Evolutionary conservation across 1,139 yeast species (phyloP), one percentile per base, ranked within the genome.

Genomic region (Yamadazyma trypodendri): DNA sequence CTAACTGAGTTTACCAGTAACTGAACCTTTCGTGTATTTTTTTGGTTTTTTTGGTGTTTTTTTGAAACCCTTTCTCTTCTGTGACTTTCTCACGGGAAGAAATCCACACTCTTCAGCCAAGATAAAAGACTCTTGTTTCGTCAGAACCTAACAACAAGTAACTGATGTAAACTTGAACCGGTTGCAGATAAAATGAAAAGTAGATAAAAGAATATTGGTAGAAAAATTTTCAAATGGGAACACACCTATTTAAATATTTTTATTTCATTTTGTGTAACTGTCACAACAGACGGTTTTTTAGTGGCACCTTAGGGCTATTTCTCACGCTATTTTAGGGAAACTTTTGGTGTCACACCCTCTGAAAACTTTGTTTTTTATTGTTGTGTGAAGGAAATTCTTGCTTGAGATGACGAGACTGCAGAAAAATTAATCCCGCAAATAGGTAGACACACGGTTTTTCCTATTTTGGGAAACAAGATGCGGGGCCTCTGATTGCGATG

Each of bases 151-250:
- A 24, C 28, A 24, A 24, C 16, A 12, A 24, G 16, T 12, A n/a
- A 24, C 28, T 12, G 28, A 24, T 9, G 28, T 24, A 10, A 24
- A 24, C 28, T 24, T 24, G 28, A 14, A 24, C 15, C 16, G 28
- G 15, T 24, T 24, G 12, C 5, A 24, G 28, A 24, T 24, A 24
- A 24, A 24, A 24, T 24, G 28, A 24, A 24, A 24, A 24, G 28
- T 12, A 24, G 28, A 15, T 24, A 16, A 24, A 24, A 24, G 6
- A 24, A 24, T 12, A 14, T 5, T 5, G 10, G 12, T 9, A n/a
- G 28, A 24, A 24, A 24, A 24, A 24, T 24, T 24, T 24, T 24
- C 28, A 24, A 13, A 24, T 13, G 28, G 28, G 16, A 24, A 24
- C 28, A 24, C 16, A 16, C 13, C 16, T 12, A 13, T 24, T 24